Conservation (phyloP, 2,329 filamentous ascomycete genomes). For the Talaromyces islandicus region DNA sequence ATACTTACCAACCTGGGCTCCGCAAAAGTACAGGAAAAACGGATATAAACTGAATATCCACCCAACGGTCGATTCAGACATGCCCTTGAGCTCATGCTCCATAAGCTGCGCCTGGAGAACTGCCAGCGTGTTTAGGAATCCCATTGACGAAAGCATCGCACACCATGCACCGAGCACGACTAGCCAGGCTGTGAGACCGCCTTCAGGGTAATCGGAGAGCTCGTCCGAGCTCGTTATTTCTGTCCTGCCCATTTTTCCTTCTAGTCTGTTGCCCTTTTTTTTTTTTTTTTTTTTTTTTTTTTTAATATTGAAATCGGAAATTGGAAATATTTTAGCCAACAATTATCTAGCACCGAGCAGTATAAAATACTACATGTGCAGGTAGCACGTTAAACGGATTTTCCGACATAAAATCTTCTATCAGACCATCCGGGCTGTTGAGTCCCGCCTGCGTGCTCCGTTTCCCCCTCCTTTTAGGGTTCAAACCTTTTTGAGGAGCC, state of each 20-base stretch:
- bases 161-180: slow-evolving; percentile 39
- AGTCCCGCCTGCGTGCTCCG: neutral
- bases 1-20: slow-evolving; percentile 19
- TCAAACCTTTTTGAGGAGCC: neutral
- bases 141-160: slow-evolving; percentile 35
- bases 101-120: slow-evolving; percentile 35
- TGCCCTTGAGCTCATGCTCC: slow-evolving; percentile 28
- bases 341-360: neutral
- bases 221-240: neutral
- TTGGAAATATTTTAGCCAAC: neutral
- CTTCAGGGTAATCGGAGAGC: slow-evolving; percentile 29
- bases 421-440: neutral
- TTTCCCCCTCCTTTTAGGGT: neutral
- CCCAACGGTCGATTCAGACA: slow-evolving; percentile 30
- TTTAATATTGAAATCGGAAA: no score
- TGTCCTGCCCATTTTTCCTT: neutral
- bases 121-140: slow-evolving; percentile 35
- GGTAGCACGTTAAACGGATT: neutral
- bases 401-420: neutral
- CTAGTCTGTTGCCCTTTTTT: neutral
- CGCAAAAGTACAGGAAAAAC: slow-evolving; percentile 33
- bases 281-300: no score
- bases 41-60: slow-evolving; percentile 39
- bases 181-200: slow-evolving; percentile 37
- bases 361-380: neutral